Percentiles rank a stretch among this genome's conserved stretches.
Conservation (phyloP, 2,329 filamentous ascomycete species). For the Diaporthe aspalathi region DNA sequence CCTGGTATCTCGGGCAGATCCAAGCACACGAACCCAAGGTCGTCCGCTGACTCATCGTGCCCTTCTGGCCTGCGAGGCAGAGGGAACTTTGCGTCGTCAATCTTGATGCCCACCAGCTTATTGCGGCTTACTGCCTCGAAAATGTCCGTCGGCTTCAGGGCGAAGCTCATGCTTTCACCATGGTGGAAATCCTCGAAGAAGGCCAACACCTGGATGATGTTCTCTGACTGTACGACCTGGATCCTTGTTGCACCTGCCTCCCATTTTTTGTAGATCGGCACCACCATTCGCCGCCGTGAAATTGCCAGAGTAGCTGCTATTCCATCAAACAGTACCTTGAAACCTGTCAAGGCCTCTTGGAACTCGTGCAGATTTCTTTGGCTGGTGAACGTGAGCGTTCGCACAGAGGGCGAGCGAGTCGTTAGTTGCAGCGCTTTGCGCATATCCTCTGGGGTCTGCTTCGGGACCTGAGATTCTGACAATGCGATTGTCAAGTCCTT, state of each 20-base stretch:
- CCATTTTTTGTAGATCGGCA: conserved; percentile 95
- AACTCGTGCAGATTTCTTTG: conserved; percentile 80
- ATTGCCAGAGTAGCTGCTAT: conserved; percentile 82
- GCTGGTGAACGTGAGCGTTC: conserved; percentile 76
- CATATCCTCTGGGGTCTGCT: conserved; percentile 72
- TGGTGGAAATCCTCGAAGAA: conserved; percentile 92
- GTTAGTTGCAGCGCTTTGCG: conserved; percentile 71
- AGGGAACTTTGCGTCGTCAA: conserved; percentile 92
- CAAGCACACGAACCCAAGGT: conserved; percentile 79
- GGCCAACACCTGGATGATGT: conserved; percentile 79
- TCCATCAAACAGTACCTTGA: conserved; percentile 78
- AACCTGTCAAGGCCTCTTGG: conserved; percentile 83
- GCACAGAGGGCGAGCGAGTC: conserved; percentile 70
- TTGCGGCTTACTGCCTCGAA: conserved; percentile 77
- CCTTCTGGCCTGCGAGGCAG: conserved; percentile 71
- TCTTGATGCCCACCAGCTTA: conserved; percentile 77
- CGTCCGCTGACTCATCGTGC: conserved; percentile 65
- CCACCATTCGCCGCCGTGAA: conserved; percentile 85
- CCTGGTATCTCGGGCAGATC: conserved; percentile 90
- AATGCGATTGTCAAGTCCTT: conserved; percentile 81
- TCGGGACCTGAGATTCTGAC: conserved; percentile 72
- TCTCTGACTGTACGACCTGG: conserved; percentile 82
- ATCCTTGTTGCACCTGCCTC: conserved; percentile 83
- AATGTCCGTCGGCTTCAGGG: conserved; percentile 84
- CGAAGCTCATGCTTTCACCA: conserved; percentile 89